Evolutionary conservation across 371 early-diverging fungal species (phyloP).

Genomic region (Actinomortierella wolfii): DNA sequence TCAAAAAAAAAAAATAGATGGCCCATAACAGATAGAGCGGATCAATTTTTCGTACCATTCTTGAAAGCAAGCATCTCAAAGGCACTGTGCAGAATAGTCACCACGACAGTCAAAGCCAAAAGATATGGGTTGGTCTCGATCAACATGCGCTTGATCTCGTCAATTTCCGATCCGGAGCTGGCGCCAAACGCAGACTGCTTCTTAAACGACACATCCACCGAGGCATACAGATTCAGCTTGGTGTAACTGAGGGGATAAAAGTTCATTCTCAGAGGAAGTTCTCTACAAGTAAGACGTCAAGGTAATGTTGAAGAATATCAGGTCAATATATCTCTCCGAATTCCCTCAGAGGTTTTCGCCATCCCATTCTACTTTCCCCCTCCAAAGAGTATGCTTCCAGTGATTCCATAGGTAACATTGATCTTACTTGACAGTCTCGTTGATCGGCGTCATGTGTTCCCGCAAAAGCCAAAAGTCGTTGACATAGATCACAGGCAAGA

Average conservation of each 20-base stretch:
- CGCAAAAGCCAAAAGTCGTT: slow-evolving; percentile 90
- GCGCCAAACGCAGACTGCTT: slow-evolving; percentile 65
- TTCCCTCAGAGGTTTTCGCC: too few species aligned
- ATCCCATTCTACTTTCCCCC: too few species aligned
- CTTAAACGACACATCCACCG: slow-evolving; percentile 70
- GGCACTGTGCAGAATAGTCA: slow-evolving; percentile 82
- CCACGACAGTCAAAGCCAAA: slow-evolving; percentile 76
- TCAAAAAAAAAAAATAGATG: background rate
- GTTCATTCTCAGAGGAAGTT: slow-evolving; percentile 70
- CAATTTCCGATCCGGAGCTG: slow-evolving; percentile 59
- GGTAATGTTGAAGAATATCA: slow-evolving; percentile 15
- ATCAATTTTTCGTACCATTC: slow-evolving; percentile 64
- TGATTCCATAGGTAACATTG: slow-evolving; percentile 15
- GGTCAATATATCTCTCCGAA: too few species aligned
- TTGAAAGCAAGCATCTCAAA: slow-evolving; percentile 97
- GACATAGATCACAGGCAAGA: slow-evolving; percentile 76
- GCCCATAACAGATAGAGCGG: background rate
- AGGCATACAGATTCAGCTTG: slow-evolving; percentile 75
- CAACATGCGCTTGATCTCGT: slow-evolving; percentile 77
- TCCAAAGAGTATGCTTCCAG: too few species aligned
- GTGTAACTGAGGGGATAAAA: slow-evolving; percentile 73
- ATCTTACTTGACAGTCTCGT: slow-evolving; percentile 70
- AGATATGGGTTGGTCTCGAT: slow-evolving; percentile 89
- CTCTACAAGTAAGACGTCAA: slow-evolving; percentile 28
- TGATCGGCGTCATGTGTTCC: slow-evolving; percentile 75